Conservation (phyloP, 2,329 filamentous ascomycete species). For the Immersiporthe knoxdaviesiana region DNA sequence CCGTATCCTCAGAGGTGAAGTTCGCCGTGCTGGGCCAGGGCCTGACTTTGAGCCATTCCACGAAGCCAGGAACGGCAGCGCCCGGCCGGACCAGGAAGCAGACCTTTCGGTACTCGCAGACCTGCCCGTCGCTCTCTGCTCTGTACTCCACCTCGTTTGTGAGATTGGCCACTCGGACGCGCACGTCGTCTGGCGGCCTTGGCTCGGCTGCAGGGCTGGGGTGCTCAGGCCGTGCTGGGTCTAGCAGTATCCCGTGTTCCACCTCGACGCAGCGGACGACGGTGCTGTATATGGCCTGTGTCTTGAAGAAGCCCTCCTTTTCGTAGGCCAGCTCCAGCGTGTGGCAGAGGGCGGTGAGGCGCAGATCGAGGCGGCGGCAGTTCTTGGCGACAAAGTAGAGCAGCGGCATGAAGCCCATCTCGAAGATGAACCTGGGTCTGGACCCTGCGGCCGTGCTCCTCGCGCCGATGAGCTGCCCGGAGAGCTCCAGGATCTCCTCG, state of each 20-base stretch:
- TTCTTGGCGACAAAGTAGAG: conserved; percentile 47
- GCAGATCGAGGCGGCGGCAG: conserved; percentile 46
- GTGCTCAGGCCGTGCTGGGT: conserved; percentile 15
- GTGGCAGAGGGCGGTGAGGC: conserved; percentile 44
- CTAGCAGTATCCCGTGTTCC: conserved; percentile 40
- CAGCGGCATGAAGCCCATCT: conserved; percentile 47
- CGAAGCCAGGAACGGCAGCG: conserved; percentile 16
- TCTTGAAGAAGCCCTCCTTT: conserved; percentile 47
- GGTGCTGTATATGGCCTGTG: conserved; percentile 38
- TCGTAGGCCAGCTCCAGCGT: conserved; percentile 38
- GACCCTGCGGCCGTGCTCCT: conserved; percentile 28
- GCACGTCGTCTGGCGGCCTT: conserved; percentile 17
- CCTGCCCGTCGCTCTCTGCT: conserved; percentile 6
- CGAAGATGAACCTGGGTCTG: conserved; percentile 43
- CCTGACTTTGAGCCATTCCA: conserved; percentile 20
- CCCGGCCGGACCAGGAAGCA: conserved; percentile 16
- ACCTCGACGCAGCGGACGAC: conserved; percentile 39
- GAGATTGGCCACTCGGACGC: conserved; percentile 16
- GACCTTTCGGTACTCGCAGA: conserved; percentile 16
- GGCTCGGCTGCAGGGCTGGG: not conserved
- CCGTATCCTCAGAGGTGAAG: not conserved
- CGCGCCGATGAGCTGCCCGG: conserved; percentile 29
- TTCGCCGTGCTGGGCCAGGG: not conserved
- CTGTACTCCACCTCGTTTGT: conserved; percentile 13
- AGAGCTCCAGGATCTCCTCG: conserved; percentile 42